These are phyloP conservation scores for Globisporangium echinulatum DNA, from an alignment of 352 stramenopile species.

Conservation along the genomic window DNA sequence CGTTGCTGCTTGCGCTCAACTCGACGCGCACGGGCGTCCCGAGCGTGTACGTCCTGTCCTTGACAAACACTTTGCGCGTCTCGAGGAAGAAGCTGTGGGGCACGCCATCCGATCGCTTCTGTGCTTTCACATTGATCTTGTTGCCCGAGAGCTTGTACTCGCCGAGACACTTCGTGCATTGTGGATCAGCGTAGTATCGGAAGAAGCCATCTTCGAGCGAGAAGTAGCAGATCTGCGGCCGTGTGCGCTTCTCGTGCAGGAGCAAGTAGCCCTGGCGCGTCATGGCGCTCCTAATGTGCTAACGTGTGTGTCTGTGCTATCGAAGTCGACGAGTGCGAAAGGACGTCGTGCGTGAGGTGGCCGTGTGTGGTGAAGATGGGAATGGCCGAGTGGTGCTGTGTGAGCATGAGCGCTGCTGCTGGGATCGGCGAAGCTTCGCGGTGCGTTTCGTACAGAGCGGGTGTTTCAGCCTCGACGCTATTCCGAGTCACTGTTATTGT, in stretches of 20 bases:
- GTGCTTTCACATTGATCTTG: slow-evolving; percentile 78
- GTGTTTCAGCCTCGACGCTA: too few relatives aligned
- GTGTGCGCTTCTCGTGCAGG: slow-evolving; percentile 56
- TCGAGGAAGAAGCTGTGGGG: slow-evolving; percentile 82
- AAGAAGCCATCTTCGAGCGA: slow-evolving; percentile 79
- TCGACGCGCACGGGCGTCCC: slow-evolving; percentile 53
- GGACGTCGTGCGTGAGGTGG: background rate
- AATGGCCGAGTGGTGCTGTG: background rate
- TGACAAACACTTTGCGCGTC: slow-evolving; percentile 79
- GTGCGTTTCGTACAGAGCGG: too few relatives aligned
- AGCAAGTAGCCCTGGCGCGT: slow-evolving; percentile 77
- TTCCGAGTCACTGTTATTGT: too few relatives aligned
- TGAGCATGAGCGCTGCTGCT: background rate
- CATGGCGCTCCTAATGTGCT: slow-evolving; percentile 19
- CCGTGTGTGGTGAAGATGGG: too few relatives aligned
- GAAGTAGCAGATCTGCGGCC: slow-evolving; percentile 56
- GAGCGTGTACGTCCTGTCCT: slow-evolving; percentile 79
- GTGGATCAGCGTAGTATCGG: slow-evolving; percentile 46
- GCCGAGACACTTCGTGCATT: slow-evolving; percentile 33
- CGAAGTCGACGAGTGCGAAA: background rate
- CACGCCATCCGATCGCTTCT: slow-evolving; percentile 58
- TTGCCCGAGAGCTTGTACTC: slow-evolving; percentile 76
- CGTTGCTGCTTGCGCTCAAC: slow-evolving; percentile 49
- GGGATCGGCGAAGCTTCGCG: background rate
- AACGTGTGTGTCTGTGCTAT: too few relatives aligned